Conservation (phyloP, 2,329 filamentous ascomycete genomes). For the Fusarium concolor region DNA sequence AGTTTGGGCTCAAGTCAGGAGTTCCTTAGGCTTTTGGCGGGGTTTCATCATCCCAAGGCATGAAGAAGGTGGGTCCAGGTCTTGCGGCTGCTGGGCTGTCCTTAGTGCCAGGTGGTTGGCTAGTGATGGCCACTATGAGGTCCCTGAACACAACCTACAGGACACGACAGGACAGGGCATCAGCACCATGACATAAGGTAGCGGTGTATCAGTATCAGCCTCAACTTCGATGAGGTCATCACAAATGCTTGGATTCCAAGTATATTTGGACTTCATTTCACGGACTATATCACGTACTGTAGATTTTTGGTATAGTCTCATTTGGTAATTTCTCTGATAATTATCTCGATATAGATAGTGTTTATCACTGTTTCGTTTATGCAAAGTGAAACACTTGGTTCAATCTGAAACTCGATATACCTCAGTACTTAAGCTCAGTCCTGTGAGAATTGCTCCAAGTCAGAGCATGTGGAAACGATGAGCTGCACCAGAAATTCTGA, state of each 20-base stretch:
- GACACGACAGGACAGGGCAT: not conserved
- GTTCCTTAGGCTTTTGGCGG: slow-evolving; percentile 39
- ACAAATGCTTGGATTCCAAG: slow-evolving; percentile 7
- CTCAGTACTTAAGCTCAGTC: not conserved
- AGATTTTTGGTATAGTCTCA: not conserved
- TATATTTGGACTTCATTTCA: slow-evolving; percentile 30
- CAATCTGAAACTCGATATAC: slow-evolving; percentile 1
- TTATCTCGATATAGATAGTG: not conserved
- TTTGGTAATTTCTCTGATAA: not conserved
- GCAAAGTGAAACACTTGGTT: slow-evolving; percentile 17
- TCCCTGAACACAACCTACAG: not conserved
- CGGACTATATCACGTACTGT: not conserved
- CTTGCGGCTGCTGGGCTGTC: slow-evolving; percentile 10
- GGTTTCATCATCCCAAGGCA: slow-evolving; percentile 41
- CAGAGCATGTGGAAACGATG: not conserved
- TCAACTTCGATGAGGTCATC: slow-evolving; percentile 43
- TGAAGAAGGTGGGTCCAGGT: slow-evolving; percentile 25
- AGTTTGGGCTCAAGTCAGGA: slow-evolving; percentile 40
- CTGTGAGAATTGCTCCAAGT: not conserved
- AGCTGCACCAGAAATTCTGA: not conserved
- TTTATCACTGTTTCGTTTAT: not conserved
- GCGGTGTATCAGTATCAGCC: slow-evolving; percentile 34
- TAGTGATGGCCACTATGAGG: slow-evolving; percentile 25
- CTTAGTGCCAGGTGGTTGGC: slow-evolving; percentile 34
- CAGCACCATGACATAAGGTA: not conserved